Conservation (phyloP, 352 stramenopile species). For the Phytophthora cryptogea region DNA sequence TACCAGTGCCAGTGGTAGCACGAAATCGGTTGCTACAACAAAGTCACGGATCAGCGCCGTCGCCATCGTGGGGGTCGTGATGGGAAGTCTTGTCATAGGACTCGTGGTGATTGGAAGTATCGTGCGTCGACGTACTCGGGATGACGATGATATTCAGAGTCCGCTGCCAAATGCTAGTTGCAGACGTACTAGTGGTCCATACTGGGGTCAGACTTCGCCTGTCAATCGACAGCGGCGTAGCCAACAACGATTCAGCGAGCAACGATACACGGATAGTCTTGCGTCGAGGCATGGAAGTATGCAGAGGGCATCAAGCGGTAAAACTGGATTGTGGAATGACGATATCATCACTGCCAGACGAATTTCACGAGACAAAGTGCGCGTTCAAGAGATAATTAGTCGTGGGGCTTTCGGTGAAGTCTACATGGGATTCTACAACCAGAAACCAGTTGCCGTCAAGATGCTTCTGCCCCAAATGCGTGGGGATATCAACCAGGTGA, state of each 20-base stretch:
- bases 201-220: conserved; percentile 10
- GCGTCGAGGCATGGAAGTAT: neutral
- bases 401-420: conserved; percentile 39
- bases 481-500: conserved; percentile 29
- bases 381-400: conserved; percentile 26
- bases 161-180: neutral
- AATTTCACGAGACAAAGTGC: conserved; percentile 29
- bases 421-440: conserved; percentile 35
- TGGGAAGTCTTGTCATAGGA: neutral
- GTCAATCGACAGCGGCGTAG: neutral
- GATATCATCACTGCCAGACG: conserved; percentile 28
- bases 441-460: conserved; percentile 34
- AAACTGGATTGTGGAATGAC: conserved; percentile 25
- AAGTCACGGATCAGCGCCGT: neutral
- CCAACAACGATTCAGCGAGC: conserved; percentile 4
- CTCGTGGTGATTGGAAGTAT: conserved; percentile 3
- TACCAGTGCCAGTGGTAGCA: conserved; percentile 1
- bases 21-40: neutral
- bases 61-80: conserved; percentile 1
- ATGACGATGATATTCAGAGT: conserved; percentile 5
- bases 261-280: conserved; percentile 2
- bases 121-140: neutral
- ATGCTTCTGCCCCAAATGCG: conserved; percentile 27
- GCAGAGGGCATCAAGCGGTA: neutral
- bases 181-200: conserved; percentile 1